A percentile compares a stretch with the other conserved stretches of the same genome.
These are phyloP conservation scores for Closterium sp. DNA, from an alignment of 139 green algal genomes.

Conservation along the genomic window DNA sequence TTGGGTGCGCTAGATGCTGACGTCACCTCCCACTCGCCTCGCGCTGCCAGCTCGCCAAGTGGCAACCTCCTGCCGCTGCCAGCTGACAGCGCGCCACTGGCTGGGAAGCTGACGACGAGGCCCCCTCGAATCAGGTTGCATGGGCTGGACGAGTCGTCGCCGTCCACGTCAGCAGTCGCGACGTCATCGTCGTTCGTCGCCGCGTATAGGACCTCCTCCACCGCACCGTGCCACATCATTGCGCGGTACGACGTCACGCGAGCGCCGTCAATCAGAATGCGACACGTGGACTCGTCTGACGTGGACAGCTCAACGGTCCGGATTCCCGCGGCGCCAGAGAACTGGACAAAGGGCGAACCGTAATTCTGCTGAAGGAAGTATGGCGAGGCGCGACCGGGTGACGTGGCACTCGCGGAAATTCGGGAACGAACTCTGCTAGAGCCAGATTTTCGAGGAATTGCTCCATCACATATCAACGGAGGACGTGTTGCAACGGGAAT, in stretches of 20 bases:
- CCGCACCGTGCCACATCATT: slow-evolving; percentile 16
- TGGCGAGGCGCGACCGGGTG: neutral
- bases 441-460: neutral
- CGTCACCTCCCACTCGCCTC: neutral
- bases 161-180: neutral
- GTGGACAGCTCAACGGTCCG: slow-evolving; percentile 2
- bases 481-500: neutral
- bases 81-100: neutral
- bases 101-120: neutral
- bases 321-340: neutral
- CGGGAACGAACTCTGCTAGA: neutral
- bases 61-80: neutral
- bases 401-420: neutral
- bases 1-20: neutral
- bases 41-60: neutral
- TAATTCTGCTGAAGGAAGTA: neutral
- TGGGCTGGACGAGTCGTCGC: neutral
- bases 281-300: neutral
- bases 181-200: neutral
- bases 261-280: slow-evolving; percentile 8
- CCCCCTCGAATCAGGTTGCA: neutral
- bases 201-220: slow-evolving; percentile 10
- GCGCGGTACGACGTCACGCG: slow-evolving; percentile 15
- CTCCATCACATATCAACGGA: too few relatives aligned
- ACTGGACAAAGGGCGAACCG: neutral